These are phyloP conservation scores for Ascochyta rabiei DNA, from an alignment of 2,329 filamentous ascomycete species.

Conservation along the genomic window DNA sequence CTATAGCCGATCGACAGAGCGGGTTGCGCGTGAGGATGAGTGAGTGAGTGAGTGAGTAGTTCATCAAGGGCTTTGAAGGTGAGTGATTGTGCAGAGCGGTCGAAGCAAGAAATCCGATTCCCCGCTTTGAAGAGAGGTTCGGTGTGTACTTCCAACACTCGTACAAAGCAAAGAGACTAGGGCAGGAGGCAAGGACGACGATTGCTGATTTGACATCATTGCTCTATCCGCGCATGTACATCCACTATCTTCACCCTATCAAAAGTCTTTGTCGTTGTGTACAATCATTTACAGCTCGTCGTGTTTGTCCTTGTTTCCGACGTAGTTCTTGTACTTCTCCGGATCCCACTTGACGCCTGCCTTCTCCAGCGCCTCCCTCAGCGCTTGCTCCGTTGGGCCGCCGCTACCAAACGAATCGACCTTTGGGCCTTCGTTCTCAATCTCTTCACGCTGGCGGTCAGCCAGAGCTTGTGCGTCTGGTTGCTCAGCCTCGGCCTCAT, in stretches of 20 bases:
- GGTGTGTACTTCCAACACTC: no score
- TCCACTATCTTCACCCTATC: not conserved
- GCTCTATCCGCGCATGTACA: not conserved
- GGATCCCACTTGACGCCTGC: constrained; percentile 39
- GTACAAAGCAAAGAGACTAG: no score
- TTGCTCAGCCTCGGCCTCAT: constrained; percentile 41
- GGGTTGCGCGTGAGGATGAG: no score
- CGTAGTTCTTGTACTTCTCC: constrained; percentile 31
- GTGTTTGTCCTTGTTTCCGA: constrained; percentile 46
- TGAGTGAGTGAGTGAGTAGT: no score
- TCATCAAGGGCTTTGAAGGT: no score
- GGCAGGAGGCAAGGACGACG: no score
- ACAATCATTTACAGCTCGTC: constrained; percentile 25
- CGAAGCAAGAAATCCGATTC: no score
- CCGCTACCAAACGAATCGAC: constrained; percentile 15
- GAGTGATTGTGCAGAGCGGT: no score
- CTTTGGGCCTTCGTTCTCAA: constrained; percentile 24
- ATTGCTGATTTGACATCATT: no score
- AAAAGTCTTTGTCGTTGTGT: not conserved
- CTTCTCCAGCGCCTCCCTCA: constrained; percentile 38
- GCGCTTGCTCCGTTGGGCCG: constrained; percentile 39
- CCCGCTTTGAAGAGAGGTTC: no score
- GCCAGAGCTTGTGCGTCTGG: constrained; percentile 28
- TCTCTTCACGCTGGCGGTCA: constrained; percentile 37
- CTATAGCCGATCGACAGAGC: no score